phyloP scores from a whole-genome alignment of 768 basidiomycete genomes.

The Pulveroboletus sp. region DNA sequence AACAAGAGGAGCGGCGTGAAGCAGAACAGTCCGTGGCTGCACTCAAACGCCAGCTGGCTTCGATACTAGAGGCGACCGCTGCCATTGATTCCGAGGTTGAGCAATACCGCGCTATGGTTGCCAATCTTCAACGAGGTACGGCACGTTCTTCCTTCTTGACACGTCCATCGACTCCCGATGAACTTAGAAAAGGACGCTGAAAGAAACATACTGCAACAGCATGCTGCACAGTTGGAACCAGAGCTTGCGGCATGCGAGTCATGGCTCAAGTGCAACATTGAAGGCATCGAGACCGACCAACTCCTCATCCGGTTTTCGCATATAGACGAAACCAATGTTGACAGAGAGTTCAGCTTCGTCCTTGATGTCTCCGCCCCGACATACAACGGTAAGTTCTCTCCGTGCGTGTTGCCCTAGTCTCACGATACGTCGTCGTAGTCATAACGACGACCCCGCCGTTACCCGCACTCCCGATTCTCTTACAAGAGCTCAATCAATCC shows the following conservation, averaged over 20 bases:
- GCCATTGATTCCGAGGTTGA: constrained; percentile 68
- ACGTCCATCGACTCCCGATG: not conserved
- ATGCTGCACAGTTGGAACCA: constrained; percentile 48
- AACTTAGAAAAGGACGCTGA: constrained; percentile 69
- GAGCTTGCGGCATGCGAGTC: constrained; percentile 58
- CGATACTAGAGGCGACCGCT: constrained; percentile 55
- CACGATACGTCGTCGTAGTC: constrained; percentile 48
- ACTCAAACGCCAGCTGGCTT: constrained; percentile 62
- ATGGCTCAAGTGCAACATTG: constrained; percentile 60
- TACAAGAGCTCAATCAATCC: constrained; percentile 68
- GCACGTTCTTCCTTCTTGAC: constrained; percentile 4
- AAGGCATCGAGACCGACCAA: constrained; percentile 71
- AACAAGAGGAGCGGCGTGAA: constrained; percentile 71
- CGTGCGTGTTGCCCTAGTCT: not conserved
- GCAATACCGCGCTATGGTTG: constrained; percentile 59
- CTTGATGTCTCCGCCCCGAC: constrained; percentile 61
- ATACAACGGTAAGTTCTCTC: constrained; percentile 57
- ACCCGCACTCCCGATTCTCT: constrained; percentile 59
- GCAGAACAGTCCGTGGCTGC: constrained; percentile 57
- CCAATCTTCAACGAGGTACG: constrained; percentile 63
- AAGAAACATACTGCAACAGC: constrained; percentile 46
- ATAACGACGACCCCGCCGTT: constrained; percentile 75
- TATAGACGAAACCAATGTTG: constrained; percentile 53
- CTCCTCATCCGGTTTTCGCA: constrained; percentile 70
- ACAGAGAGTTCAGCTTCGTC: constrained; percentile 68